These are phyloP conservation scores for Aegilops longissima DNA, from an alignment of 176 grass and related monocot species.

Conservation along the genomic window DNA sequence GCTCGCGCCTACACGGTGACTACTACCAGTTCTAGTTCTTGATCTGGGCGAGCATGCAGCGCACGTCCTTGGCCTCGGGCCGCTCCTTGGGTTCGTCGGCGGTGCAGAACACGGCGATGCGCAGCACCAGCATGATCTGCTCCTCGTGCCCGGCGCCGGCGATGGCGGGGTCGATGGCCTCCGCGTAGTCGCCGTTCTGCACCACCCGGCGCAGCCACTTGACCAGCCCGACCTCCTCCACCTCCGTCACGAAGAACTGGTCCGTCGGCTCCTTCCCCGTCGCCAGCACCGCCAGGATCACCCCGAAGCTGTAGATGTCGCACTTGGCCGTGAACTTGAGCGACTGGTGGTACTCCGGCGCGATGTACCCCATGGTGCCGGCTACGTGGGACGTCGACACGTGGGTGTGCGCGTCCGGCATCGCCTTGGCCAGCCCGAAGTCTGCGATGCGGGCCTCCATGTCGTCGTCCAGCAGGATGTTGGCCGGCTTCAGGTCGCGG, in stretches of 20 bases:
- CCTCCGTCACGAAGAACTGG: slow-evolving; percentile 56
- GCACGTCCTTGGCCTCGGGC: slow-evolving; percentile 65
- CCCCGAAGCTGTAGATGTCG: slow-evolving; percentile 92
- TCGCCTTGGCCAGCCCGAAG: slow-evolving; percentile 78
- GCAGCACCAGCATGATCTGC: slow-evolving; percentile 65
- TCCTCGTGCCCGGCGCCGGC: slow-evolving; percentile 50
- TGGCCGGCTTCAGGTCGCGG: slow-evolving; percentile 81
- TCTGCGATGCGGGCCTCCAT: slow-evolving; percentile 81
- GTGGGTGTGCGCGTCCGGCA: slow-evolving; percentile 54
- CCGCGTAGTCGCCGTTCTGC: slow-evolving; percentile 3
- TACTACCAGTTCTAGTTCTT: slow-evolving; percentile 6
- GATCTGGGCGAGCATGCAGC: slow-evolving; percentile 67
- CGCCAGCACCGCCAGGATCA: slow-evolving; percentile 74
- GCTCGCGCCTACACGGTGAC: not conserved
- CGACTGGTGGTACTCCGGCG: slow-evolving; percentile 86
- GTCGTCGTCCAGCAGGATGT: slow-evolving; percentile 84
- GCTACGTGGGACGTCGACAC: slow-evolving; percentile 54
- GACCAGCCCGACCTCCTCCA: slow-evolving; percentile 60
- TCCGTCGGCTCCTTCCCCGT: slow-evolving; percentile 76
- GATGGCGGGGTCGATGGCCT: slow-evolving; percentile 53
- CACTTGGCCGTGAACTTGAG: slow-evolving; percentile 74
- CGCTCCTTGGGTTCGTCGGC: slow-evolving; percentile 55
- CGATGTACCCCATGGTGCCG: slow-evolving; percentile 83
- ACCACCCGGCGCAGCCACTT: slow-evolving; percentile 56
- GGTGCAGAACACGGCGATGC: slow-evolving; percentile 75